Percentiles rank a stretch among this genome's conserved stretches.
These are phyloP conservation scores for Tilletia indica DNA, from an alignment of 1,284 basidiomycete species.

Conservation along the genomic window DNA sequence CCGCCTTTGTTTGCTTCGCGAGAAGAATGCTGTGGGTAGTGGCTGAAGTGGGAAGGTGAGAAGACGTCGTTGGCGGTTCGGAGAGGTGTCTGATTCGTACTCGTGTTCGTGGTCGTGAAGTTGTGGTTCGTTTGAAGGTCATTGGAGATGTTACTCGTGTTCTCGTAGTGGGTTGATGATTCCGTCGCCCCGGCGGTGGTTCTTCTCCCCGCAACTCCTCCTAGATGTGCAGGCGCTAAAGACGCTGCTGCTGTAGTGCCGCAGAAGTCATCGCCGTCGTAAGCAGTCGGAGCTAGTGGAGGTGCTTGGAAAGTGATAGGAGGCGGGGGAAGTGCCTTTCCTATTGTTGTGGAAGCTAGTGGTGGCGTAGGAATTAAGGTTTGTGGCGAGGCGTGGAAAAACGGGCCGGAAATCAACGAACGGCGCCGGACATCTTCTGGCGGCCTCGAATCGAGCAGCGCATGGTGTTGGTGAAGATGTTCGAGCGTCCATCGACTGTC, in stretches of 20 bases:
- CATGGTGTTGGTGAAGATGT: too few relatives aligned
- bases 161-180: too few relatives aligned
- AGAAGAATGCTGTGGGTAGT: not conserved
- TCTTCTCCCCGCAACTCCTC: too few relatives aligned
- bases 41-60: not conserved
- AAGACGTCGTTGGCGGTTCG: not conserved
- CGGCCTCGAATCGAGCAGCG: too few relatives aligned
- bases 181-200: too few relatives aligned
- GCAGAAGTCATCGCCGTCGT: not conserved
- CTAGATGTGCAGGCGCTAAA: not conserved
- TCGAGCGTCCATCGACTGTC: too few relatives aligned
- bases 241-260: not conserved
- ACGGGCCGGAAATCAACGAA: too few relatives aligned
- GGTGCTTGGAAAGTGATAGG: not conserved
- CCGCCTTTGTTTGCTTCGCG: too few relatives aligned
- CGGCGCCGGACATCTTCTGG: too few relatives aligned
- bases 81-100: not conserved
- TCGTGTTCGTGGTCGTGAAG: too few relatives aligned
- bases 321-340: not conserved
- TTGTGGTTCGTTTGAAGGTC: too few relatives aligned
- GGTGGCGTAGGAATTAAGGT: not conserved
- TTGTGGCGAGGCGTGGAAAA: not conserved
- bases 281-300: not conserved
- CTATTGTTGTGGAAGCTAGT: not conserved
- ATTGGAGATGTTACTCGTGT: too few relatives aligned